A percentile compares a stretch with the other conserved stretches of the same genome.
These are phyloP conservation scores for Circinella umbellata DNA, from an alignment of 371 early-diverging fungal species.

Conservation along the genomic window DNA sequence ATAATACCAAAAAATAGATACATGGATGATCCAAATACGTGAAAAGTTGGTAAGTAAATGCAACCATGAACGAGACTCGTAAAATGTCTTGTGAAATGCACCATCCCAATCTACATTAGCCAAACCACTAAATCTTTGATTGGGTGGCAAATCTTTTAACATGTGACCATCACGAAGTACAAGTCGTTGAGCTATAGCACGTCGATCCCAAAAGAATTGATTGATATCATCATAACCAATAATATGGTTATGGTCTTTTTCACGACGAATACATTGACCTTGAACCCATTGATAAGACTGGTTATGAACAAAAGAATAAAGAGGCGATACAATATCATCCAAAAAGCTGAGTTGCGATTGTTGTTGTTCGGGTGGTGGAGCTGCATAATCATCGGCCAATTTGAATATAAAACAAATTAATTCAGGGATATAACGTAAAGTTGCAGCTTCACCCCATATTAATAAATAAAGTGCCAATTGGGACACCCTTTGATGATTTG, in stretches of 20 bases:
- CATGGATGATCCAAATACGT: constrained; percentile 87
- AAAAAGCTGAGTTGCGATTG: constrained; percentile 56
- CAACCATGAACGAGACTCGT: constrained; percentile 82
- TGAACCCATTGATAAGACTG: constrained; percentile 77
- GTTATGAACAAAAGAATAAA: constrained; percentile 78
- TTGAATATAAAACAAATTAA: constrained; percentile 84
- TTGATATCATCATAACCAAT: constrained; percentile 93
- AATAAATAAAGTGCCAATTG: constrained; percentile 82
- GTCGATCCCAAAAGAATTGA: constrained; percentile 84
- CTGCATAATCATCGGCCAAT: constrained; percentile 61
- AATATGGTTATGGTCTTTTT: constrained; percentile 80
- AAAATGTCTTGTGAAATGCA: constrained; percentile 82
- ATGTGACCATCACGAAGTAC: constrained; percentile 56
- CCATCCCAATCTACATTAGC: constrained; percentile 69
- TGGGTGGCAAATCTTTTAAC: constrained; percentile 66
- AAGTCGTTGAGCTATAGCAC: constrained; percentile 63
- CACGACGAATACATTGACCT: constrained; percentile 77
- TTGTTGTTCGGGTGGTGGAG: background rate
- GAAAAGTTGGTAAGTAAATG: constrained; percentile 86
- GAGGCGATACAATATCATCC: constrained; percentile 70
- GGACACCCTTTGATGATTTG: constrained; percentile 67
- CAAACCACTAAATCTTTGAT: constrained; percentile 66
- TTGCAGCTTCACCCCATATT: constrained; percentile 90
- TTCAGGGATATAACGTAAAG: constrained; percentile 82
- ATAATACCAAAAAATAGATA: constrained; percentile 82